phyloP scores from a whole-genome alignment of 805 yeast genomes.

The Hanseniaspora taiwanica region DNA sequence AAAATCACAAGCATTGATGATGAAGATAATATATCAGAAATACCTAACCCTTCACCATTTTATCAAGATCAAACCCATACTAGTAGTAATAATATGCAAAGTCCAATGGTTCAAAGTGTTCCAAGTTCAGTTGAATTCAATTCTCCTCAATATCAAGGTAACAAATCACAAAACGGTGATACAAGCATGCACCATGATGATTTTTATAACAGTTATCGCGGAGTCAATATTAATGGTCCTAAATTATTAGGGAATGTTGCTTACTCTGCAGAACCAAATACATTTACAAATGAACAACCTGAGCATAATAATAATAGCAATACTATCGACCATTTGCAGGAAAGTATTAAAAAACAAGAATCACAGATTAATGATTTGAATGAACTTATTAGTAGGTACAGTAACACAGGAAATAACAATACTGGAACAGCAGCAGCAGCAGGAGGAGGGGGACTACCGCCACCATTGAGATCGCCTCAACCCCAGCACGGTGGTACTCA shows the following conservation, averaged over 20 bases:
- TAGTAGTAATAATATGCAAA: neutral
- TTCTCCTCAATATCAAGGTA: conserved; percentile 1
- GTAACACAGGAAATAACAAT: neutral
- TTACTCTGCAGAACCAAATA: too few species aligned
- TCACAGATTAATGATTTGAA: too few species aligned
- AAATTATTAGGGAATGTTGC: neutral
- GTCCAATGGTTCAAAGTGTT: conserved; percentile 5
- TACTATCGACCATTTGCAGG: conserved; percentile 1
- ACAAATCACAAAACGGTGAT: too few species aligned
- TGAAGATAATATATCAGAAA: neutral
- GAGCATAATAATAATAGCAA: too few species aligned
- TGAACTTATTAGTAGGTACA: neutral
- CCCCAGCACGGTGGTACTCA: too few species aligned
- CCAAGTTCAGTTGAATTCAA: neutral
- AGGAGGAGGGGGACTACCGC: too few species aligned
- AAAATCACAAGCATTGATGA: conserved; percentile 5
- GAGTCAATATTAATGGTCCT: neutral
- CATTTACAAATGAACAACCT: too few species aligned
- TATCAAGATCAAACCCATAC: neutral
- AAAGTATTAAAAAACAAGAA: neutral
- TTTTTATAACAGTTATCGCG: neutral
- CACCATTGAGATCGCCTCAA: too few species aligned
- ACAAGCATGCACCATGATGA: neutral
- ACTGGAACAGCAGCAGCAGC: too few species aligned
- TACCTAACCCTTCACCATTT: neutral